Conservation (phyloP, 768 basidiomycete species). For the Boletus insuetus region DNA sequence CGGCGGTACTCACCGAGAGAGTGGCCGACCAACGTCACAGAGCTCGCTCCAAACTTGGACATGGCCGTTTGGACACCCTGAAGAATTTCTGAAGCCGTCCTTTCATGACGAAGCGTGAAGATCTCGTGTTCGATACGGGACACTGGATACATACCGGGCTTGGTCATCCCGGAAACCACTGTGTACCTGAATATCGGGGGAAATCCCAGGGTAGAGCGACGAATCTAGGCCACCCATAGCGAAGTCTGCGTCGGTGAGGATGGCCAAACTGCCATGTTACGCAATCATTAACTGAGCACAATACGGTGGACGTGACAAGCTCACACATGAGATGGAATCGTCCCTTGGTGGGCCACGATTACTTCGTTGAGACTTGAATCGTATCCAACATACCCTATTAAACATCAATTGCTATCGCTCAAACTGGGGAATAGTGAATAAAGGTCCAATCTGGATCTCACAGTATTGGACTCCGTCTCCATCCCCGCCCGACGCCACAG, state of each 20-base stretch:
- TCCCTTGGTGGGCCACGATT: slow-evolving; percentile 37
- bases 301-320: slow-evolving; percentile 37
- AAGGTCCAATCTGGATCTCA: slow-evolving; percentile 14
- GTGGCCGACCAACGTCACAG: slow-evolving; percentile 45
- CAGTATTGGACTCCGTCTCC: slow-evolving; percentile 40
- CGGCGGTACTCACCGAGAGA: slow-evolving; percentile 33
- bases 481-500: slow-evolving; percentile 45
- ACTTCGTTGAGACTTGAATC: slow-evolving; percentile 34
- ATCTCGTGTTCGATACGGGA: not conserved
- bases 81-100: slow-evolving; percentile 39
- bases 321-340: slow-evolving; percentile 24
- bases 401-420: not conserved
- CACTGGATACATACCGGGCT: slow-evolving; percentile 32
- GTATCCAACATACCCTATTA: slow-evolving; percentile 37
- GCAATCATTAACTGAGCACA: slow-evolving; percentile 12
- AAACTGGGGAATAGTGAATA: no score
- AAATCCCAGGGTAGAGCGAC: slow-evolving; percentile 46
- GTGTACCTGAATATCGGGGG: slow-evolving; percentile 40
- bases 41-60: slow-evolving; percentile 28
- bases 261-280: slow-evolving; percentile 26
- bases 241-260: slow-evolving; percentile 41
- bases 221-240: slow-evolving; percentile 32
- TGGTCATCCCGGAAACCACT: slow-evolving; percentile 45
- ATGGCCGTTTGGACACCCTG: slow-evolving; percentile 41
- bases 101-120: slow-evolving; percentile 31